Percentiles rank a stretch among this genome's conserved stretches.
phyloP scores from a whole-genome alignment of 2,329 filamentous ascomycete genomes.

The Fusarium piperis region DNA sequence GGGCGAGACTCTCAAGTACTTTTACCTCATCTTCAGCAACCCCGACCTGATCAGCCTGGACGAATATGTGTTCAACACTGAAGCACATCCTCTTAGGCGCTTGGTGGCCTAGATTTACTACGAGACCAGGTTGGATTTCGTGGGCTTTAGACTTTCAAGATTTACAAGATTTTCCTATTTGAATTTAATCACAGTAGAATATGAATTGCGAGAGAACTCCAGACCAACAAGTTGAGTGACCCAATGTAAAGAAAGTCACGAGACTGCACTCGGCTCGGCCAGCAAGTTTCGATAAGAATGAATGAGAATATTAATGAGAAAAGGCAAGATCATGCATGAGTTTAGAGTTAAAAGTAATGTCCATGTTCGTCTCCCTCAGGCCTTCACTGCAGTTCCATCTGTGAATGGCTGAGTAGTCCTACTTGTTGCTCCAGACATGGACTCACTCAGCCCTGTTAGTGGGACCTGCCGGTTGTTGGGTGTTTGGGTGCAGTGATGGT shows the following conservation, averaged over 20 bases:
- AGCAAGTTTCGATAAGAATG: neutral
- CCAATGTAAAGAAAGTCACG: neutral
- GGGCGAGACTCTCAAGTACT: constrained; percentile 46
- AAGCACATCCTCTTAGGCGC: constrained; percentile 38
- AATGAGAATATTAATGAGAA: neutral
- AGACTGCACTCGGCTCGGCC: neutral
- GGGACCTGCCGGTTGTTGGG: constrained; percentile 3
- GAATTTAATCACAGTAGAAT: neutral
- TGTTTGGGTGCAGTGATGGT: neutral
- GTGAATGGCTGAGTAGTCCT: neutral
- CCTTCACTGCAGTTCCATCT: neutral
- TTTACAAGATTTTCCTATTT: neutral
- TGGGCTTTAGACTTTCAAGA: neutral
- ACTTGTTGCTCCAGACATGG: neutral
- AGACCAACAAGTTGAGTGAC: neutral
- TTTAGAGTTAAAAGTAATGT: neutral
- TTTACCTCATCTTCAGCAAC: constrained; percentile 41
- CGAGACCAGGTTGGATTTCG: neutral
- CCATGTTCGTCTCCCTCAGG: neutral
- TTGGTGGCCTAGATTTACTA: constrained; percentile 9
- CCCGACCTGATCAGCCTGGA: constrained; percentile 56
- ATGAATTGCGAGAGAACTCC: neutral
- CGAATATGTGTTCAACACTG: constrained; percentile 42
- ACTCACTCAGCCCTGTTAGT: constrained; percentile 32
- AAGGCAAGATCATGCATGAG: neutral